These are phyloP conservation scores for Trichomonascaceae sp. DNA, from an alignment of 1,139 yeast genomes.

Conservation along the genomic window DNA sequence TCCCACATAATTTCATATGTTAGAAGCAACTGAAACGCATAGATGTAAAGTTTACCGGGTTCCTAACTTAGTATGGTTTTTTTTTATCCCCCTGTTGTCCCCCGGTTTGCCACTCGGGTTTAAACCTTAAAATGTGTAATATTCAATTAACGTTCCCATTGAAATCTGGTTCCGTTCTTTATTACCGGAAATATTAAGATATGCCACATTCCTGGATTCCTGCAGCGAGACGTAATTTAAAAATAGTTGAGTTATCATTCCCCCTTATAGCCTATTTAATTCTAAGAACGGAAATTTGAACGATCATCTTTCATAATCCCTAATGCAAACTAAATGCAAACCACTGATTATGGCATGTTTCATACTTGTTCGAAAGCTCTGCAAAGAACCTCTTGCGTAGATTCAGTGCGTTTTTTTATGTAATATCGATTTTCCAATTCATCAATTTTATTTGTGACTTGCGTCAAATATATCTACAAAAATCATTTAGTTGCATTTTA, in stretches of 20 bases:
- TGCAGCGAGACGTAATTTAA: not conserved
- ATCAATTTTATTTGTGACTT: not conserved
- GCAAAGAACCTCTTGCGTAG: not conserved
- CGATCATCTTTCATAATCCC: not conserved
- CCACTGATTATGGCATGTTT: not conserved
- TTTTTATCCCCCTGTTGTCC: not conserved
- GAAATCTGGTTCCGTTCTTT: not conserved
- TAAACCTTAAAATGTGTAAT: not conserved
- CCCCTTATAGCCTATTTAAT: not conserved
- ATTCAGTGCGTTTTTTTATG: not conserved
- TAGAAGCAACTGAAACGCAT: not conserved
- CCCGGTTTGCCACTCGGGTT: not conserved
- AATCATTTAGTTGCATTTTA: too few species aligned
- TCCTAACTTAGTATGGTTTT: not conserved
- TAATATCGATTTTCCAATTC: not conserved
- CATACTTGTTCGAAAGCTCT: not conserved
- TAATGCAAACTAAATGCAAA: not conserved
- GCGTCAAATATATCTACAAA: not conserved
- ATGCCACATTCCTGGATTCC: not conserved
- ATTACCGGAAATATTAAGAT: not conserved
- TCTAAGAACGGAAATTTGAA: not conserved
- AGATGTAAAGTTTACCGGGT: not conserved
- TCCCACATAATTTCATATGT: too few species aligned
- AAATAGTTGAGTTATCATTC: not conserved
- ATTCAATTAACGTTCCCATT: not conserved